These are phyloP conservation scores for Colletotrichum sp. DNA, from an alignment of 2,329 filamentous ascomycete genomes.

Conservation along the genomic window DNA sequence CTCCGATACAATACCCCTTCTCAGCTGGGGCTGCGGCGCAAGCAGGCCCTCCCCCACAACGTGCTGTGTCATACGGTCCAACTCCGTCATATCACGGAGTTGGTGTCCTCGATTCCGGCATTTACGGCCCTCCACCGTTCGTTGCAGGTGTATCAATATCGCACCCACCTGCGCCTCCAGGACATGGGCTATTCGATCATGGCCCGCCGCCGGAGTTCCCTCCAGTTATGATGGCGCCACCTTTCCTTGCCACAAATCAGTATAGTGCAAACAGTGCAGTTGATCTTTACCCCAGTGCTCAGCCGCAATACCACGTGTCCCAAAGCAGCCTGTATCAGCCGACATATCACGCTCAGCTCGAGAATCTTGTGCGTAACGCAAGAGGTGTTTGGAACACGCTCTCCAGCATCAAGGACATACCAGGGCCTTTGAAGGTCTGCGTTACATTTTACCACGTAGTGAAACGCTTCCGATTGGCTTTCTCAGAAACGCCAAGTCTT, in stretches of 20 bases:
- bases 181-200: conserved; percentile 15
- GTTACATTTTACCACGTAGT: conserved; percentile 69
- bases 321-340: not conserved
- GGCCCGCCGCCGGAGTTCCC: not conserved
- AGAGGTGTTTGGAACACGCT: conserved; percentile 69
- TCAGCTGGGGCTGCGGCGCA: not conserved
- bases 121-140: not conserved
- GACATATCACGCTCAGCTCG: conserved; percentile 47
- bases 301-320: not conserved
- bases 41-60: not conserved
- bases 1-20: not conserved
- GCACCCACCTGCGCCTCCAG: conserved; percentile 32
- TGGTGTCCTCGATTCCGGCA: not conserved
- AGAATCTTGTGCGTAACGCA: conserved; percentile 59
- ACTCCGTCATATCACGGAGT: not conserved
- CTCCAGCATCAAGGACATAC: conserved; percentile 63
- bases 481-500: conserved; percentile 61
- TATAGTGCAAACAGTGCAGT: not conserved
- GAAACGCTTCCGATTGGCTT: conserved; percentile 61
- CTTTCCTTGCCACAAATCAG: not conserved
- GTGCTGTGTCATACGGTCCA: not conserved
- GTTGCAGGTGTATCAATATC: not conserved
- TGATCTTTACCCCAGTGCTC: not conserved
- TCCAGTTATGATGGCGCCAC: not conserved
- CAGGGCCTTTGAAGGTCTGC: conserved; percentile 66